Base-by-base conservation (phyloP, 2,329 filamentous ascomycete genomes). In the Emericellopsis atlantica region DNA sequence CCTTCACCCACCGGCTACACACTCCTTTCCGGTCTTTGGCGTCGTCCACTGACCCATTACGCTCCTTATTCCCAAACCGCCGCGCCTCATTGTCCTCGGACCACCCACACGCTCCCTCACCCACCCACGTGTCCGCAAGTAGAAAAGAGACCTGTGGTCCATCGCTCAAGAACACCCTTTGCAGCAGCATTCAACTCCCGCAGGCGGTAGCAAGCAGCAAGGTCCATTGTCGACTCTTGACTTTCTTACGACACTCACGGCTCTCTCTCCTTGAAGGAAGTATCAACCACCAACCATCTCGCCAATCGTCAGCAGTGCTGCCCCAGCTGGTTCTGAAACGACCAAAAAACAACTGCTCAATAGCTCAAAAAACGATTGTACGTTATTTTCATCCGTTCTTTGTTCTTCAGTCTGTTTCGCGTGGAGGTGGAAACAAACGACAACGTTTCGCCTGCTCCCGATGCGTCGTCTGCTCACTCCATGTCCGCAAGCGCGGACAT, bases 271-370 rank as follows among this genome's bases (percentile, higher is more conserved):
- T 29, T 29, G 26, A 29, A 29, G 26, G 26, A 29, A 29, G 26
- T 12, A 29, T 12, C 26, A 29, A 29, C 18, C 21, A n/a, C n/a
- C 24, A 37, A 8, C 36, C 21, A 26, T 12, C 24, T 18, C 34
- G 15, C 15, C 34, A 15, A 36, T 14, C n/a, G 21, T 21, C 26
- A 40, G 38, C 24, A 40, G 23, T 40, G 38, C 38, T 33, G 31
- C 3, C 12, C 38, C 38, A 40, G 38, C 38, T 40, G 38, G 38
- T 32, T 40, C 38, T 40, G 38, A 40, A 32, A 14, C 14, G 22
- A 14, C 23, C 12, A 24, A 35, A 35, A 9, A 35, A 35, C 26
- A 29, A 9, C 26, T 29, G 26, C 26, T 29, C 26, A 29, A 21
- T 21, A 21, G 18, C 3, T 21, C 18, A 5, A 21, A 21, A 21